Evolutionary conservation across 192 early-diverging fungal genomes (phyloP).

Genomic region (Backusella sp.): DNA sequence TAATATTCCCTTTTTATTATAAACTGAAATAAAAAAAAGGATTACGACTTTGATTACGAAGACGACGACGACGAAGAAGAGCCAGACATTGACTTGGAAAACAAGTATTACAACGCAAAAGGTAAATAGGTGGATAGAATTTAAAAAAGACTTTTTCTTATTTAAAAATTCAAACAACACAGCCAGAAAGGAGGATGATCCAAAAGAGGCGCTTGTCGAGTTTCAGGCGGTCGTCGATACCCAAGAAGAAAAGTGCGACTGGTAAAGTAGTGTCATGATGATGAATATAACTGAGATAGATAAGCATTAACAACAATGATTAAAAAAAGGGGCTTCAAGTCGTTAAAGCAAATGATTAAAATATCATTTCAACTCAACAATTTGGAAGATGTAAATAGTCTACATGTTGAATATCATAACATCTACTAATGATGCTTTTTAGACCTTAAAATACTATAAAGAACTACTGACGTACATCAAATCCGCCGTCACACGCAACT

Average conservation of each 20-base stretch:
- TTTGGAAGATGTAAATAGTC: constrained; percentile 54
- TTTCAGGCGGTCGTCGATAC: constrained; percentile 78
- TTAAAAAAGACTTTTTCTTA: no score
- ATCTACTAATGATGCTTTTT: background rate
- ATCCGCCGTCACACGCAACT: constrained; percentile 77
- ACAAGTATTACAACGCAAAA: constrained; percentile 90
- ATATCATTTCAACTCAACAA: constrained; percentile 64
- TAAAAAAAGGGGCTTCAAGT: constrained; percentile 82
- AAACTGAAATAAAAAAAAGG: constrained; percentile 53
- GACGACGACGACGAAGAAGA: constrained; percentile 80
- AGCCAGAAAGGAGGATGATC: constrained; percentile 80
- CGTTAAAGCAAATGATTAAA: constrained; percentile 86
- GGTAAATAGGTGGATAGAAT: constrained; percentile 35
- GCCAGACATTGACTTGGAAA: constrained; percentile 79
- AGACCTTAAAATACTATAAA: constrained; percentile 74
- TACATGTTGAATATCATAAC: background rate
- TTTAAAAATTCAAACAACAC: background rate
- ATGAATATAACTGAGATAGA: background rate
- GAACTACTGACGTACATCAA: constrained; percentile 75
- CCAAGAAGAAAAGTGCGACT: constrained; percentile 82
- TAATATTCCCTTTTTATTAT: background rate
- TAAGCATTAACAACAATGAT: background rate
- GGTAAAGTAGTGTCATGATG: constrained; percentile 44
- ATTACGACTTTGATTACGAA: constrained; percentile 90
- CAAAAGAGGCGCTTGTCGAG: constrained; percentile 66